phyloP scores from a whole-genome alignment of 495 filamentous ascomycete species.

The Hypoxylon trugodes region DNA sequence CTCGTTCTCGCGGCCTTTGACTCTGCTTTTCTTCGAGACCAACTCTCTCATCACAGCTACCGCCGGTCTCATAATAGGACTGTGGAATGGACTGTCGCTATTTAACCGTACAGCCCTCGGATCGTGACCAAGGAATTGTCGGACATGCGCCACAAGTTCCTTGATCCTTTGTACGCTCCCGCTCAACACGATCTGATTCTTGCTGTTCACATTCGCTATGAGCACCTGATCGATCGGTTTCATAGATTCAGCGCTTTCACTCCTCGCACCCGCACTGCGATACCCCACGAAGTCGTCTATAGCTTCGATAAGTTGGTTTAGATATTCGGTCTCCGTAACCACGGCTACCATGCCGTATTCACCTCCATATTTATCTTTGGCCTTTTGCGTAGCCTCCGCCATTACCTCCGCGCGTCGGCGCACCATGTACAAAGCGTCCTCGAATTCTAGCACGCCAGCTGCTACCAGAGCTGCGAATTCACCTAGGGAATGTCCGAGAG shows the following conservation, averaged over 20 bases:
- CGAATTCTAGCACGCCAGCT: constrained; percentile 76
- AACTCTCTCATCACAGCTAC: constrained; percentile 72
- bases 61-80: constrained; percentile 89
- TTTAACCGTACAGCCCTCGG: constrained; percentile 87
- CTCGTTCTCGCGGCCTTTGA: constrained; percentile 52
- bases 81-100: constrained; percentile 92
- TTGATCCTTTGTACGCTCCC: constrained; percentile 87
- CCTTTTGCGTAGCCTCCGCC: constrained; percentile 74
- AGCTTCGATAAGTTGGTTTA: constrained; percentile 70
- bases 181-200: constrained; percentile 94
- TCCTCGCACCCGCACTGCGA: constrained; percentile 67
- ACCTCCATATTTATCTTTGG: constrained; percentile 69
- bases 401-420: constrained; percentile 84
- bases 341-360: constrained; percentile 95
- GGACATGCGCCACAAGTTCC: constrained; percentile 83
- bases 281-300: constrained; percentile 85
- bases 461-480: constrained; percentile 93
- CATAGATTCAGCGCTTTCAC: constrained; percentile 69
- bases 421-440: constrained; percentile 80
- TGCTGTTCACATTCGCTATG: constrained; percentile 94
- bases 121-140: constrained; percentile 93
- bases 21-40: constrained; percentile 61
- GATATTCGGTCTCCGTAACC: constrained; percentile 80
- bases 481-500: constrained; percentile 92
- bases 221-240: constrained; percentile 84